Base-by-base conservation (phyloP, 139 green algal species). In the Chara braunii region DNA sequence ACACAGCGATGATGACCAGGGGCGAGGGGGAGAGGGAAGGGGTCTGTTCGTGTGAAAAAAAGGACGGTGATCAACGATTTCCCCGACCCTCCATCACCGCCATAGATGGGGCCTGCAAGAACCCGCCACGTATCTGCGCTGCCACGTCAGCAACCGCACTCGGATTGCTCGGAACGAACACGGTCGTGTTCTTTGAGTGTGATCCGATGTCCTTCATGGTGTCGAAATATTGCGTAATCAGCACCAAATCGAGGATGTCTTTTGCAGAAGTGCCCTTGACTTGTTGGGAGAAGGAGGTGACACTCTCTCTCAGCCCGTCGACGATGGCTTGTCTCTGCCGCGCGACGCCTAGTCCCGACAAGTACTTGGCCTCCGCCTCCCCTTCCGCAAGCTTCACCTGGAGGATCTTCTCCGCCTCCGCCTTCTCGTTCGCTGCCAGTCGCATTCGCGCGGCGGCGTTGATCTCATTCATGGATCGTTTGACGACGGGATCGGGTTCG, bases 311-410 rank as follows among this genome's bases (percentile, higher is more conserved):
- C 54, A 97, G 84, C 26, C 91, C 91, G 12, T 80, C 72, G 12
- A 97, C 85, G 64, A 97, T 95, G 22, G 91, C 91, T 59, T 88
- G 82, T 12, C 81, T 52, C 65, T 87, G 81, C 35, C 81, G 61
- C n/a, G 81, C 75, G 22, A 87, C 81, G 72, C 81, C 84, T 63
- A 64, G 52, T 12, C 86, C 86, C 24, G 78, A 64, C 54, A 97
- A 81, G 71, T 82, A 96, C 84, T 97, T 97, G 44, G 85, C 78
- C 78, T 97, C 90, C 8, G 91, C 90, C 44, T 96, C 91, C 8
- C 86, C 91, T 78, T 97, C 90, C 0, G 91, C 91, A 0, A 80
- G 83, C 75, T 96, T 96, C 12, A 76, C 67, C 14, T 63, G 45
- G 14, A 75, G 62, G 9, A 95, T 81, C 83, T 95, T 92, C 28